These are phyloP conservation scores for Mycena pura DNA, from an alignment of 768 basidiomycete genomes.

Conservation along the genomic window DNA sequence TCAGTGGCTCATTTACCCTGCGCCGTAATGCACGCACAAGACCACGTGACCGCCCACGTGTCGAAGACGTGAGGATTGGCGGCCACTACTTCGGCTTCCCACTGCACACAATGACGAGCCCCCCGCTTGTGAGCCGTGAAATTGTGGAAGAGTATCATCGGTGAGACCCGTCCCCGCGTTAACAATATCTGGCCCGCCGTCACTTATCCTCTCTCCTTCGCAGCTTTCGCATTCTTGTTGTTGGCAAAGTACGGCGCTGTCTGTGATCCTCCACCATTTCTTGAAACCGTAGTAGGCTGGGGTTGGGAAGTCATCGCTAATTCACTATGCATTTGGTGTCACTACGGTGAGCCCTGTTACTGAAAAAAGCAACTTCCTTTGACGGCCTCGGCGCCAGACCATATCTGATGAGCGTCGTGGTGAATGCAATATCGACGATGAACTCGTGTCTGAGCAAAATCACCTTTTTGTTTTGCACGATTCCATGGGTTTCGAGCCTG, in stretches of 20 bases:
- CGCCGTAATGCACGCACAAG: no score
- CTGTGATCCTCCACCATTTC: neutral
- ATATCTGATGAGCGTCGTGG: neutral
- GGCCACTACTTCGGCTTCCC: neutral
- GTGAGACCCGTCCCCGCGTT: neutral
- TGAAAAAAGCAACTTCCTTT: neutral
- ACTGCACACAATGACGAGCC: neutral
- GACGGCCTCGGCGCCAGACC: neutral
- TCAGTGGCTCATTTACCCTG: no score
- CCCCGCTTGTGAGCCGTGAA: neutral
- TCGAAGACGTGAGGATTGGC: neutral
- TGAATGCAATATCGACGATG: neutral
- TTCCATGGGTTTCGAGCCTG: neutral
- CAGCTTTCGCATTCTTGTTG: neutral
- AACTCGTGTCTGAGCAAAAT: neutral
- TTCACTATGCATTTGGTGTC: neutral
- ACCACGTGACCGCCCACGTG: neutral
- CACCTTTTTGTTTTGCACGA: neutral
- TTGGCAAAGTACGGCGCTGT: neutral
- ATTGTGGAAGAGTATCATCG: neutral
- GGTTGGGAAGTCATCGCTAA: neutral
- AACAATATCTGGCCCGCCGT: neutral
- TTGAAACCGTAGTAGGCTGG: neutral
- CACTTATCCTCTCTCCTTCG: neutral
- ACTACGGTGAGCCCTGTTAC: neutral